A percentile compares a stretch with the other conserved stretches of the same genome.
Evolutionary conservation across 2,329 filamentous ascomycete genomes (phyloP).

Genomic region (Scedosporium apiospermum): DNA sequence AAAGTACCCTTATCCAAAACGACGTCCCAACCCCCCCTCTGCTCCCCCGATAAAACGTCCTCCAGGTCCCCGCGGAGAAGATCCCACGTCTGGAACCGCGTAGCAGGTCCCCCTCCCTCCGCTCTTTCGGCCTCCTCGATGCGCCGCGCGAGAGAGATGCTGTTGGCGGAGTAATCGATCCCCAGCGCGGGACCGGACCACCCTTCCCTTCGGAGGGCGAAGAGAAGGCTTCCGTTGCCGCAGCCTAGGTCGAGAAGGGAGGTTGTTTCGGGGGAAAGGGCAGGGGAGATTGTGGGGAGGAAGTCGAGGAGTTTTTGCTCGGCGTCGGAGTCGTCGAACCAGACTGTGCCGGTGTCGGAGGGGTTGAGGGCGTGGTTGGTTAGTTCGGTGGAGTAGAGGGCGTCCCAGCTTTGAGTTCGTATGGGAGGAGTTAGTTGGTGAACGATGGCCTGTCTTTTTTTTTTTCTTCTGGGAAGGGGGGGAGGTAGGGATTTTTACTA

Average conservation of each 20-base stretch:
- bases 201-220: conserved; percentile 53
- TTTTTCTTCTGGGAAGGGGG: not conserved
- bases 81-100: conserved; percentile 50
- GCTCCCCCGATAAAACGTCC: conserved; percentile 20
- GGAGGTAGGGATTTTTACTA: conserved; percentile 45
- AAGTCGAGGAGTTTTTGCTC: conserved; percentile 70
- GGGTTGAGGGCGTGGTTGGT: conserved; percentile 63
- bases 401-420: conserved; percentile 54
- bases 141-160: conserved; percentile 61
- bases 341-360: conserved; percentile 76
- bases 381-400: conserved; percentile 62
- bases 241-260: conserved; percentile 81
- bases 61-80: conserved; percentile 37
- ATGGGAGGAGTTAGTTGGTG: not conserved
- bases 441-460: not conserved
- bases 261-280: not conserved
- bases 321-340: conserved; percentile 91
- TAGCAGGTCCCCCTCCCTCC: conserved; percentile 13
- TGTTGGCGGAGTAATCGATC: conserved; percentile 75
- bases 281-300: conserved; percentile 31
- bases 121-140: conserved; percentile 36
- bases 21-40: conserved; percentile 63
- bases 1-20: conserved; percentile 98
- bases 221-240: conserved; percentile 88
- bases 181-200: conserved; percentile 69